phyloP scores from a whole-genome alignment of 2,329 filamentous ascomycete species.

The Myriosclerotinia scirpicola region DNA sequence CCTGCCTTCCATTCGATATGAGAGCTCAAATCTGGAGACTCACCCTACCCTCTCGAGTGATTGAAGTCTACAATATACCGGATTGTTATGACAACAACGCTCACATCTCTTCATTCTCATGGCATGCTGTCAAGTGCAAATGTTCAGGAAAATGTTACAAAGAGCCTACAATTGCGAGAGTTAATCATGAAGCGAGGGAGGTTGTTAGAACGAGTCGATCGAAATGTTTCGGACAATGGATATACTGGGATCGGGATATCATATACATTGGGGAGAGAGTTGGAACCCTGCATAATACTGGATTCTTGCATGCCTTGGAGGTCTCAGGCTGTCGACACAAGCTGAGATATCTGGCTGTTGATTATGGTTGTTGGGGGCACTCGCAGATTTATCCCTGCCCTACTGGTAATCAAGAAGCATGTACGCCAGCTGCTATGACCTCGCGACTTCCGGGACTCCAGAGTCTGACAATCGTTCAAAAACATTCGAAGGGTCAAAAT shows the following conservation, averaged over 20 bases:
- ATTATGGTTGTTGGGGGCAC: not conserved
- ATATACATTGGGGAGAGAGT: not conserved
- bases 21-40: not conserved
- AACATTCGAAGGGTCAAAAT: not conserved
- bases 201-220: not conserved
- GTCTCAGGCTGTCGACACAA: not conserved
- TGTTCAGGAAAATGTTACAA: not conserved
- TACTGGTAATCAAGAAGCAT: too few relatives aligned
- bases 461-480: not conserved
- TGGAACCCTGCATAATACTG: not conserved
- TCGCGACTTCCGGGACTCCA: not conserved
- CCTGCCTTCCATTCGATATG: not conserved
- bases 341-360: not conserved
- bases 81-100: not conserved
- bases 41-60: not conserved
- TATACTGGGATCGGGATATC: not conserved
- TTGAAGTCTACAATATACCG: not conserved
- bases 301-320: not conserved
- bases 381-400: not conserved
- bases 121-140: not conserved
- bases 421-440: not conserved
- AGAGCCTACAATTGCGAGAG: not conserved
- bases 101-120: not conserved
- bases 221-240: not conserved
- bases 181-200: not conserved